Conservation (phyloP, 169 alveolate genomes). For the Ophryocystis elektroscirrha region DNA sequence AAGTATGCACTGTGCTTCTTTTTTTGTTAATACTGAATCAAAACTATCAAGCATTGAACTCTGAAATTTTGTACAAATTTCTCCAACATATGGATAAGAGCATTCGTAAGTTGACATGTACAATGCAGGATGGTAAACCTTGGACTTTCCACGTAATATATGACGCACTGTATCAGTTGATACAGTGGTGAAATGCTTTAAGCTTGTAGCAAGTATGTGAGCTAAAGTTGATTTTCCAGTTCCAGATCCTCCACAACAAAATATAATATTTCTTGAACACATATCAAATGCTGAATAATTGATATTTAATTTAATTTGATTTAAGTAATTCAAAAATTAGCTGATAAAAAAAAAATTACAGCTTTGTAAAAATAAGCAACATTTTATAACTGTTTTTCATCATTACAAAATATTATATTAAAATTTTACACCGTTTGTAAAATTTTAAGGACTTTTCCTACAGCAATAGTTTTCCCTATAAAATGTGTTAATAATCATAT, state of each 20-base stretch:
- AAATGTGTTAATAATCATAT: background rate
- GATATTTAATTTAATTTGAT: background rate
- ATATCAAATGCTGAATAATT: background rate
- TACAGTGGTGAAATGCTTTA: too few species aligned
- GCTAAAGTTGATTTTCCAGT: background rate
- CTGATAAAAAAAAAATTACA: background rate
- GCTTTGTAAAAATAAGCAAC: background rate
- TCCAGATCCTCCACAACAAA: background rate
- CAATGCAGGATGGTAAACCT: too few species aligned
- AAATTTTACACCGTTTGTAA: slow-evolving; percentile 20
- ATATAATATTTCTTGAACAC: background rate
- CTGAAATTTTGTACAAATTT: too few species aligned
- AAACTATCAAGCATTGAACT: too few species aligned
- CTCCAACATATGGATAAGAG: too few species aligned
- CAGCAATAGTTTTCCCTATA: slow-evolving; percentile 47
- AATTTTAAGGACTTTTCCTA: slow-evolving; percentile 47
- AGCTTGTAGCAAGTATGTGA: background rate
- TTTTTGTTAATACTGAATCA: too few species aligned
- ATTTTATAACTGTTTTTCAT: background rate
- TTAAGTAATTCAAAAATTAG: background rate
- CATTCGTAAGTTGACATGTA: too few species aligned
- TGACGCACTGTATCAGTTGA: too few species aligned
- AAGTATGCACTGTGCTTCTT: too few species aligned
- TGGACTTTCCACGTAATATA: too few species aligned
- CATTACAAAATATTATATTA: too few species aligned